phyloP scores from a whole-genome alignment of 164 flowering plant genomes.

The Cinnamomum micranthum region DNA sequence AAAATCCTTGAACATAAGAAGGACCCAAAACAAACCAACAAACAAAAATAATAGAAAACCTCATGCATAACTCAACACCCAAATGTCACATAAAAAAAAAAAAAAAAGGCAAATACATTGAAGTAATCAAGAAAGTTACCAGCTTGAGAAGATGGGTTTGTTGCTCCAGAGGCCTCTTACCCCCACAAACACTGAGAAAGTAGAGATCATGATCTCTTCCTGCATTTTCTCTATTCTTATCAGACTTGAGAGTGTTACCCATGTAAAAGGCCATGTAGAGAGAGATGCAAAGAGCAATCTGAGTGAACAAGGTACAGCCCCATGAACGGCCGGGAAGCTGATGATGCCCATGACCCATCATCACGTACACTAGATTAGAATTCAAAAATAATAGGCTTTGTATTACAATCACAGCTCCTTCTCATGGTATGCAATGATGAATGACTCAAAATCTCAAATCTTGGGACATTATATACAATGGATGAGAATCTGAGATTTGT shows the following conservation, averaged over 20 bases:
- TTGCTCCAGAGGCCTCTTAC: slow-evolving; percentile 36
- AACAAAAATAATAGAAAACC: not conserved
- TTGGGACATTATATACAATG: too few species aligned
- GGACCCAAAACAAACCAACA: not conserved
- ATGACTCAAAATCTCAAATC: too few species aligned
- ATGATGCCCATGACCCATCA: slow-evolving; percentile 5
- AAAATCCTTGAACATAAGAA: not conserved
- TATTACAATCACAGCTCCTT: too few species aligned
- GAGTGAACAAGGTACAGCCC: slow-evolving; percentile 43
- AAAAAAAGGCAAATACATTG: not conserved
- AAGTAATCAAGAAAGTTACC: slow-evolving; percentile 29
- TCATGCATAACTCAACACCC: not conserved
- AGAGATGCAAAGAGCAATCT: slow-evolving; percentile 42
- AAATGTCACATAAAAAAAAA: too few species aligned
- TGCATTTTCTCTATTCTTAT: not conserved
- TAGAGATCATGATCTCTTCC: slow-evolving; percentile 30
- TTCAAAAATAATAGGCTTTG: too few species aligned
- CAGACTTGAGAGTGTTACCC: slow-evolving; percentile 30
- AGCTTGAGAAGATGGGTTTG: slow-evolving; percentile 54
- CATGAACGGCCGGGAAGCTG: slow-evolving; percentile 25
- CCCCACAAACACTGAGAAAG: slow-evolving; percentile 59
- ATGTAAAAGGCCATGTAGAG: slow-evolving; percentile 42
- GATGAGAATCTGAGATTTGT: too few species aligned
- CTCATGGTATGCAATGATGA: too few species aligned
- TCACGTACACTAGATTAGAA: not conserved